Evolutionary conservation across 495 filamentous ascomycete species (phyloP), one percentile per base, ranked within the genome.

Genomic region (Penicillium bialowiezense): DNA sequence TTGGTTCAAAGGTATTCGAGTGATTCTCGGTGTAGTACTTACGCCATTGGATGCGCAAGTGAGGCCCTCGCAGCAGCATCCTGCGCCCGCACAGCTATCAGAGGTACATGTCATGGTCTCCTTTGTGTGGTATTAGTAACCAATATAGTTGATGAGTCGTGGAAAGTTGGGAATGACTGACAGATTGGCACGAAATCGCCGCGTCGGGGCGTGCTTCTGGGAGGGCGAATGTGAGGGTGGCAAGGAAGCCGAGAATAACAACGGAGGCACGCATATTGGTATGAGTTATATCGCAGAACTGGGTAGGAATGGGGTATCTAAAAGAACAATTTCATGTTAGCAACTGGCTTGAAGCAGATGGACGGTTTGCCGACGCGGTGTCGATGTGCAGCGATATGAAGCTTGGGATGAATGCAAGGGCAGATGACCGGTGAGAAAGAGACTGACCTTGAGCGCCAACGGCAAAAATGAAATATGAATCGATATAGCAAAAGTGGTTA

Each of bases 191-290:
- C 5, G 44, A 7, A 4, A 39, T 32, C 7, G 7, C 17, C 10
- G 8, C 59, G 15, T 48, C 26, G 17, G 41, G 47, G 32, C 48
- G 57, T 6, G 42, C 26, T 14, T 54, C 48, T 1, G 59, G 62
- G 4, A 60, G 32, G 1, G 62, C 59, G 36, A 38, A 26, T 21
- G 52, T 21, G 14, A 58, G 8, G 23, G 45, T 48, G 41, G 56
- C 53, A 19, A 63, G 36, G 42, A 65, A 41, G 29, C 46, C 48
- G 17, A 51, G 23, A 26, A 58, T 21, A 36, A 60, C 34, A 15
- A 60, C 13, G 1, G 54, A 60, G 29, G 44, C 34, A 7, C 54
- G 60, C 60, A 63, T 63, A 24, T 28, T 55, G 41, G 15, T 13
- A 15, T 37, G 35, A 24, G 14, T 14, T 5, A 14, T 19, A 19